Base-by-base conservation (phyloP, 192 early-diverging fungal species). In the Entomortierella beljakovae region DNA sequence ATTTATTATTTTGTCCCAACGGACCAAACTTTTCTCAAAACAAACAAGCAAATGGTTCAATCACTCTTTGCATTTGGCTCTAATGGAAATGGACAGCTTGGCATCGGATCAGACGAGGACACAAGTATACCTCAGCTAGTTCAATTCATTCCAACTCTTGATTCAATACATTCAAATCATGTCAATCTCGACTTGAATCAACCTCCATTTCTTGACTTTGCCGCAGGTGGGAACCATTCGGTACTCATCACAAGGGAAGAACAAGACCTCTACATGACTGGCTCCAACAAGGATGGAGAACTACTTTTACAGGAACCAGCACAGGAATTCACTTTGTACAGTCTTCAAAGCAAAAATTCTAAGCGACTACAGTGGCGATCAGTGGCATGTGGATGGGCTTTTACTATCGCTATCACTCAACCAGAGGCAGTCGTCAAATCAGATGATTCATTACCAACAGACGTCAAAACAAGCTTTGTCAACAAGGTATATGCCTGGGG, bases 201-300 rank as follows among this genome's bases (percentile, higher is more conserved):
- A 34, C 34, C 57, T 8, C 70, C 76, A 55, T 74, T 82, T 26
- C 57, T 50, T 16, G 55, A 55, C 29, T 81, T 91, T 49, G 49
- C 81, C 9, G 87, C 88, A n/a, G 92, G 92, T n/a, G 87, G 90
- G 4, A 93, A 93, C 66, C 92, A 93, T 67, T 81, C 90, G 2
- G 88, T 86, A 1, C n/a, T 89, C 16, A 70, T 90, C 20, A 82
- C 83, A 2, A 37, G 26, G 11, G 26, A 52, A 10, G 80, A 56
- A 1, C 40, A 37, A 22, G 23, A 18, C 11, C 48, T 91, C 40
- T 81, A 75, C 57, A 77, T 85, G 68, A 67, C 65, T 0, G 90
- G 90, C 18, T 68, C 67, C 58, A 89, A 91, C 59, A 73, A 67
- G 22, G 66, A 80, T 20, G 71, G 81, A n/a, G 88, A 91, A 57